Evolutionary conservation across 345 rosid genomes (phyloP), one percentile per base, ranked within the genome.

Genomic region (Brassica nigra): DNA sequence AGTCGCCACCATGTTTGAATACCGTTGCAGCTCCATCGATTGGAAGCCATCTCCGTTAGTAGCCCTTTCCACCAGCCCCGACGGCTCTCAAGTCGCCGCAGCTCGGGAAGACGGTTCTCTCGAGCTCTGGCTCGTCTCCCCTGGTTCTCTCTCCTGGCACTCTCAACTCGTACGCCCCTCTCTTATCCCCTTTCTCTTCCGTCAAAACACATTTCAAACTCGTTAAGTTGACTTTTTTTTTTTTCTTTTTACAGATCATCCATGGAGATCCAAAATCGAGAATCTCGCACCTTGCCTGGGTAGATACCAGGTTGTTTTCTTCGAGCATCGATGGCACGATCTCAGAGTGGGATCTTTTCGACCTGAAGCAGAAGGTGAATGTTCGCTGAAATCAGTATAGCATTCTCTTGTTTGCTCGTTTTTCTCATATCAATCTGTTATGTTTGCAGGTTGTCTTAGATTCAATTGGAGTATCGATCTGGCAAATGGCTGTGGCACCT

Each of bases 401-500:
- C 58, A 52, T 34, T 77, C 14, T n/a, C 31, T 70, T 31, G 11
- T 34, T 70, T 20, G 15, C n/a, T 59, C 2, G 27, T 36, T 66
- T 44, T 52, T 15, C 20, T 54, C 0, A n/a, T 16, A 78, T 18
- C 6, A 33, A 63, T 78, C 66, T 70, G 14, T 34, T n/a, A 63
- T 15, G 18, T 18, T n/a, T n/a, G 2, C 18, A 93, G 98, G 86
- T 83, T 84, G 93, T 89, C 29, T 79, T 95, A 61, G 90, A 93
- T 66, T 85, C 97, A 10, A 90, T 82, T 82, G 98, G 92, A 42
- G 88, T 88, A 64, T 88, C 99, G 52, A 93, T 95, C 77, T 95
- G 99, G 98, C 98, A 93, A 90, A 18, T 93, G 88, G 94, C 97
- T 59, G 82, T 89, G 42, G 86, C 92, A n/a, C 96, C 96, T 78